Evolutionary conservation across 2,329 filamentous ascomycete genomes (phyloP), one percentile per base, ranked within the genome.

Genomic region (Aphanocladium album): DNA sequence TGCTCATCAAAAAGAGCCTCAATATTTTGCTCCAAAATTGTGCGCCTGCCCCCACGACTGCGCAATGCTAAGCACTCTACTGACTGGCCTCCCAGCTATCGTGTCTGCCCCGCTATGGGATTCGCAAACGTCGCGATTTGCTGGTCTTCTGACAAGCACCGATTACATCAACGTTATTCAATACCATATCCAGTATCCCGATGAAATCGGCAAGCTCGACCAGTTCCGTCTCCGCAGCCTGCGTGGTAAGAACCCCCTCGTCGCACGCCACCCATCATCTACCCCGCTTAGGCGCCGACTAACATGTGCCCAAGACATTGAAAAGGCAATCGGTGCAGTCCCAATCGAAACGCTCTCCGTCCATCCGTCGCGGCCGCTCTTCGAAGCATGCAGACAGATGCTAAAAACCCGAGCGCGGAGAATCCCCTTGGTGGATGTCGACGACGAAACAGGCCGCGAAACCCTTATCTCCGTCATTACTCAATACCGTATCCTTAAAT

Each of bases 131-230:
- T 96, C 93, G 27, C 91, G 89, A 39, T 99, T 98, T 75, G 95
- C 93, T 45, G 95, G 95, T 43, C 84, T 99, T 53, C 82, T 99
- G 66, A 99, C 95, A 30, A 95, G 92, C 64, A 96, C 92, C 63
- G 95, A 99, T 77, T 99, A 95, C 74, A 96, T 99, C 77, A 99
- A 99, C 71, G 89, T 99, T 61, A 96, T 99, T 45, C 93, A 98
- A 74, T 99, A 99, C 77, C 98, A 99, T 80, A 97, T 92, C 81
- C 93, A 98, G 75, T 96, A 95, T 68, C 95, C 93, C 2, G 91
- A 96, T 66, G 89, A 93, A 62, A 84, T 98, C 63, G 86, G 88
- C 66, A 88, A 93, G 71, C 90, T 99, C 68, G 95, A 98, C 67
- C 90, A 96, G 74, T 97, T 99, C 73, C 88, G 91, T 51, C 79